Evolutionary conservation across 805 yeast species (phyloP), one percentile per base, ranked within the genome.

Genomic region (Candida fluviatilis): DNA sequence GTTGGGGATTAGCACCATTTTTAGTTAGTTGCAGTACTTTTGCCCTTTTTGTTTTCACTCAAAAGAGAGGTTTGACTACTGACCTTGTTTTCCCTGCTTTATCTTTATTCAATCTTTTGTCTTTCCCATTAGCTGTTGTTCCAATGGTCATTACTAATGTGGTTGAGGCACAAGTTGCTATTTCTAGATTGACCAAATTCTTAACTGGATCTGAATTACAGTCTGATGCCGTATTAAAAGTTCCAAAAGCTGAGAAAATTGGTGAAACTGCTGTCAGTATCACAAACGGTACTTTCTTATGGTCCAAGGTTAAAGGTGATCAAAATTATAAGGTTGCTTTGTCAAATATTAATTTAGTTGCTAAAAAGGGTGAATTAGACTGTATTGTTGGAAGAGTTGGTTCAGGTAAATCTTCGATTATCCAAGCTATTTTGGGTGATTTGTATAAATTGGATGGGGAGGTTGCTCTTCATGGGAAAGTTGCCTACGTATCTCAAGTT

Each of bases 311-410:
- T 35, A 87, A 86, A 23, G 75, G 72, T 33, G 66, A 64, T 8
- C 66, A 65, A 40, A 59, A 56, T 32, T 79, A 79, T 55, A 83
- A 81, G 51, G 78, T 80, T 13, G 88, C 90, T 6, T 64, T 84
- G 46, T 68, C 75, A 2, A 71, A 80, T 47, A 74, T 87, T 35
- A 76, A 78, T 50, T 75, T 85, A 41, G 58, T 52, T 16, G 83
- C 89, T 8, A 73, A 69, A 36, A 84, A 84, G 51, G 95, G 93
- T 40, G 84, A 86, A 43, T 69, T 90, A 47, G 76, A 80, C 43
- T 90, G 97, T 64, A 74, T 90, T 46, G 88, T 89, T 24, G 97
- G 97, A 24, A 76, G 76, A 49, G 96, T 91, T 36, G 98, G 97
- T 24, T 69, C 85, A 14, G 98, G 97, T 47, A 90, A 90, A 55